A percentile compares a stretch with the other conserved stretches of the same genome.
Conservation (phyloP, 2,329 filamentous ascomycete species). For the Fusarium nisikadoi region DNA sequence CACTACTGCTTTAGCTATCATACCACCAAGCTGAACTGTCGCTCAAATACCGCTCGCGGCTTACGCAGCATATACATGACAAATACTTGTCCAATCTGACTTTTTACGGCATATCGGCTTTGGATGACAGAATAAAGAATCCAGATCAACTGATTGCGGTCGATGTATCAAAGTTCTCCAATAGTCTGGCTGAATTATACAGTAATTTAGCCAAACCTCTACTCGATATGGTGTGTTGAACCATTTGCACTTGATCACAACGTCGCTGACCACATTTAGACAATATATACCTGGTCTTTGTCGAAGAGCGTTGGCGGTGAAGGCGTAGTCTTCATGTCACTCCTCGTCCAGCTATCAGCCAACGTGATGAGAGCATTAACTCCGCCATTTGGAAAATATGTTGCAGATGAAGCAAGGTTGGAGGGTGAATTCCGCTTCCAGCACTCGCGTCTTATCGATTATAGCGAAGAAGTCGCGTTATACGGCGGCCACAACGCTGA, state of each 20-base stretch:
- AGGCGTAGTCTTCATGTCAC: slow-evolving; percentile 92
- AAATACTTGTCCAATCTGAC: slow-evolving; percentile 98
- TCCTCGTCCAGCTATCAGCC: slow-evolving; percentile 92
- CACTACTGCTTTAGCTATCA: slow-evolving; percentile 71
- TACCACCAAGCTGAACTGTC: slow-evolving; percentile 97
- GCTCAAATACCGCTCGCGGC: slow-evolving; percentile 88
- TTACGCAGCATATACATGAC: slow-evolving; percentile 95
- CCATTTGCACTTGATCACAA: too few species aligned
- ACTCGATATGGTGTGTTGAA: slow-evolving; percentile 79
- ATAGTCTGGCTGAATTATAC: slow-evolving; percentile 93
- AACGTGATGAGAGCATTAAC: slow-evolving; percentile 93
- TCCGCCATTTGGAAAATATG: slow-evolving; percentile 96
- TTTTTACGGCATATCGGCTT: slow-evolving; percentile 93
- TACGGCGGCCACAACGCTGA: slow-evolving; percentile 93
- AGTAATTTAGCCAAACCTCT: slow-evolving; percentile 95
- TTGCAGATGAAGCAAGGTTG: slow-evolving; percentile 92
- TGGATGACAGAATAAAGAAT: slow-evolving; percentile 98
- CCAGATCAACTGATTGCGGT: slow-evolving; percentile 97
- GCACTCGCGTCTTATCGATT: slow-evolving; percentile 93
- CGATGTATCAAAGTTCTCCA: slow-evolving; percentile 95
- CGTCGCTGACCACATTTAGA: slow-evolving; percentile 54
- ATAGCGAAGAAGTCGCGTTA: slow-evolving; percentile 92
- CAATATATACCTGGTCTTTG: slow-evolving; percentile 93
- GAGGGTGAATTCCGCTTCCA: slow-evolving; percentile 98
- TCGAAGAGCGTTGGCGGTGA: slow-evolving; percentile 96